phyloP scores from a whole-genome alignment of 1,284 basidiomycete genomes.

The Ceratobasidium sp. region DNA sequence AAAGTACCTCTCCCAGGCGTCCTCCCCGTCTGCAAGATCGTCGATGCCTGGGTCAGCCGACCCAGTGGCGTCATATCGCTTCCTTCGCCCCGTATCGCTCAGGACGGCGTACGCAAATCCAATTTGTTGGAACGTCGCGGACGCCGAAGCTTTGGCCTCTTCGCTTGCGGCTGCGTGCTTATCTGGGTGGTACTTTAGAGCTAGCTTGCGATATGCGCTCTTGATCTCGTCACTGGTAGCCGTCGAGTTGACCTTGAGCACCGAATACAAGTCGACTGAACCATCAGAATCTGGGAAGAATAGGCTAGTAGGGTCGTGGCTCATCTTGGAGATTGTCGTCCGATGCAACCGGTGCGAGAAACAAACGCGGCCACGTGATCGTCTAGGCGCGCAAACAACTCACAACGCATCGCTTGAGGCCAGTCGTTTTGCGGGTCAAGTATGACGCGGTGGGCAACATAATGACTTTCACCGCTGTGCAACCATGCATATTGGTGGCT shows the following conservation, averaged over 20 bases:
- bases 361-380: conserved; percentile 34
- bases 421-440: not conserved
- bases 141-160: conserved; percentile 67
- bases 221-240: conserved; percentile 73
- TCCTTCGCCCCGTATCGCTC: conserved; percentile 74
- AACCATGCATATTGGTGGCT: not conserved
- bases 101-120: conserved; percentile 90
- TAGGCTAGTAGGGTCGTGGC: conserved; percentile 28
- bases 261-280: conserved; percentile 73
- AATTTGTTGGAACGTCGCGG: conserved; percentile 82
- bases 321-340: conserved; percentile 29
- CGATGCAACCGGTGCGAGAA: conserved; percentile 45
- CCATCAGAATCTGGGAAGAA: conserved; percentile 42
- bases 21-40: conserved; percentile 75
- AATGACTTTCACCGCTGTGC: not conserved
- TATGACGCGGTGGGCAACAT: not conserved
- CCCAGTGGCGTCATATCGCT: conserved; percentile 82
- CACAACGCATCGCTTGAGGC: not conserved
- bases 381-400: not conserved
- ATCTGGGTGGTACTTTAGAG: conserved; percentile 86
- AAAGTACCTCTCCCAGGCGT: conserved; percentile 93
- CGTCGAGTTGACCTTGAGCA: conserved; percentile 64
- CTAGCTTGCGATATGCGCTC: conserved; percentile 83
- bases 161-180: conserved; percentile 74
- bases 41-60: conserved; percentile 76